Evolutionary conservation across 2,329 filamentous ascomycete species (phyloP).

Genomic region (Stemphylium beticola): DNA sequence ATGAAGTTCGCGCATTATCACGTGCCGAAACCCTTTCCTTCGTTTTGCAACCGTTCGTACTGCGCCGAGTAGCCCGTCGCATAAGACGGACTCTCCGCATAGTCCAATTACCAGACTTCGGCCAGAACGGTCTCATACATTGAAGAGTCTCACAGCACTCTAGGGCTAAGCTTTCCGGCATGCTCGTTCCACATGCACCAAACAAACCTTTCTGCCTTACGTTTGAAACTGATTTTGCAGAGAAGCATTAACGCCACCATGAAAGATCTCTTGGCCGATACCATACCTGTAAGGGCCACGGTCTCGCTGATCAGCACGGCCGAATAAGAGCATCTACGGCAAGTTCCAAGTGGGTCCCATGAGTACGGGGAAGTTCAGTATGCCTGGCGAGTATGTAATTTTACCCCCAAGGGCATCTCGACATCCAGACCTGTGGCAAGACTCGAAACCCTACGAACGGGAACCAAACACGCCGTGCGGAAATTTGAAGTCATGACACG

Average conservation of each 20-base stretch:
- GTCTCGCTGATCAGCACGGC: conserved; percentile 15
- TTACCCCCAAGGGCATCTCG: not conserved
- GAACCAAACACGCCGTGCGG: conserved; percentile 7
- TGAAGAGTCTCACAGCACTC: conserved; percentile 8
- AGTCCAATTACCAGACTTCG: not conserved
- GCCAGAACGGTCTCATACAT: conserved; percentile 1
- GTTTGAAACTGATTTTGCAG: conserved; percentile 39
- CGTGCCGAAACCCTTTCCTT: not conserved
- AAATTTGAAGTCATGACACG: conserved; percentile 11
- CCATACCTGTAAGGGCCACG: conserved; percentile 24
- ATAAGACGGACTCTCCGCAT: not conserved
- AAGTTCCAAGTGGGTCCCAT: not conserved
- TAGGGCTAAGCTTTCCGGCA: conserved; percentile 25
- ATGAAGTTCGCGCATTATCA: not conserved
- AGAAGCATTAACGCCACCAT: conserved; percentile 29
- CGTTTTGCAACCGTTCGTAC: not conserved
- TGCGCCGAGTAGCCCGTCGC: not conserved
- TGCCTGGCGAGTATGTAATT: conserved; percentile 14
- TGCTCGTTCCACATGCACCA: conserved; percentile 24
- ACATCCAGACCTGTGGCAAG: conserved; percentile 6
- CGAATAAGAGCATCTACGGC: conserved; percentile 8
- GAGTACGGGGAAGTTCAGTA: conserved; percentile 2
- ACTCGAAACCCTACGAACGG: conserved; percentile 13
- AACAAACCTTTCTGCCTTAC: conserved; percentile 31
- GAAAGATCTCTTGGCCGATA: conserved; percentile 31